Conservation (phyloP, 129 eudicot species). For the Helianthus tuberosus region DNA sequence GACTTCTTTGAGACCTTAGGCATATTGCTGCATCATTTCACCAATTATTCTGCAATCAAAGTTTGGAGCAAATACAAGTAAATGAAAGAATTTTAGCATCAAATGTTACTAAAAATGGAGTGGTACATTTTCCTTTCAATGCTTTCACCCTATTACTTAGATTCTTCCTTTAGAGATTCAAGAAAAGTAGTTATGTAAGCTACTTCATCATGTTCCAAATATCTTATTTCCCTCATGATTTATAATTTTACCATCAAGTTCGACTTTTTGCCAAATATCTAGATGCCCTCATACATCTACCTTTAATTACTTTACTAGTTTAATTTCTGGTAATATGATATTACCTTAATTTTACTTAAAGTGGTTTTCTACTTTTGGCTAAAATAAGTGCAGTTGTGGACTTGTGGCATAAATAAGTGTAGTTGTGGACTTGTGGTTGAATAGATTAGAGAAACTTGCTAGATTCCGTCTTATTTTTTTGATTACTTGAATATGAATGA, state of each 20-base stretch:
- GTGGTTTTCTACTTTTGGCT: no score
- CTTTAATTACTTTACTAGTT: no score
- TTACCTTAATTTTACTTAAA: no score
- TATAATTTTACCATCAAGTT: background rate
- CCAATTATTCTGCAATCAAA: constrained; percentile 44
- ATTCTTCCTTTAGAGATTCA: background rate
- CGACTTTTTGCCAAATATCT: background rate
- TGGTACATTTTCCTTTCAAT: constrained; percentile 36
- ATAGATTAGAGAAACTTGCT: no score
- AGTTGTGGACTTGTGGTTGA: no score
- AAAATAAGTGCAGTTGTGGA: no score
- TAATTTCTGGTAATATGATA: no score
- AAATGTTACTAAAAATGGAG: constrained; percentile 46
- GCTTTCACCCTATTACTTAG: background rate
- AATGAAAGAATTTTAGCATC: constrained; percentile 31
- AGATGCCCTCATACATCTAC: background rate
- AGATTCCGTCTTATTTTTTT: no score
- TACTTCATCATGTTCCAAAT: no score
- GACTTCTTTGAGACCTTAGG: constrained; percentile 42
- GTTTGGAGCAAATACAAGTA: constrained; percentile 27
- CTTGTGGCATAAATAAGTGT: no score
- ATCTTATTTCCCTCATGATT: background rate
- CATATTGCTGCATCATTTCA: constrained; percentile 57
- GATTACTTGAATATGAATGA: no score
- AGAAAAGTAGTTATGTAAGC: constrained; percentile 4